These are phyloP conservation scores for Cornus controversa DNA, from an alignment of 148 eudicot genomes.

Conservation along the genomic window DNA sequence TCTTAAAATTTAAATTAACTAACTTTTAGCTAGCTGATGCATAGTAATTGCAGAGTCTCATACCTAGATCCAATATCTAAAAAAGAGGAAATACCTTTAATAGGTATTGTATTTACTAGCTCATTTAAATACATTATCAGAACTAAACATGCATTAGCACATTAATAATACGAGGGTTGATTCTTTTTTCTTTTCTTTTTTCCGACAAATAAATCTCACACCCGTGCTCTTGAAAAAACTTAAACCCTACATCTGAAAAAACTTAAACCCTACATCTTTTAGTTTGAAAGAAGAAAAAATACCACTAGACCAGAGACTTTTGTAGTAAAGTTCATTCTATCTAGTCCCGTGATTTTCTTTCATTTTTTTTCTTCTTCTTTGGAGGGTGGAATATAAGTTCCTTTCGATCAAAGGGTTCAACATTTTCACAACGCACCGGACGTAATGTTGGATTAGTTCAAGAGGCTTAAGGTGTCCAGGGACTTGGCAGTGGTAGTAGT, in stretches of 20 bases:
- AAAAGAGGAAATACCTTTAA: background rate
- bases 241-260: no score
- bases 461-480: slow-evolving; percentile 9
- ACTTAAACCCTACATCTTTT: no score
- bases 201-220: no score
- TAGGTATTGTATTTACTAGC: no score
- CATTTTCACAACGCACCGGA: background rate
- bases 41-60: background rate
- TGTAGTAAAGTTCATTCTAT: background rate
- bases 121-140: no score
- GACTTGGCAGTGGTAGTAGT: slow-evolving; percentile 1
- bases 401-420: no score
- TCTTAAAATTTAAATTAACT: background rate
- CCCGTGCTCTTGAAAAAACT: no score
- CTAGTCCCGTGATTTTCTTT: background rate
- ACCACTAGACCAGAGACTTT: background rate
- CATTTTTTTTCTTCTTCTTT: background rate
- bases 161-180: no score
- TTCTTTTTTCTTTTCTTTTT: no score
- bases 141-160: no score
- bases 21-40: background rate
- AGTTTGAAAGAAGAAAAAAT: background rate
- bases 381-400: no score
- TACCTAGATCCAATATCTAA: background rate
- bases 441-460: background rate